Conservation (phyloP, 208 protist species). For the Acanthamoeba sp. region DNA sequence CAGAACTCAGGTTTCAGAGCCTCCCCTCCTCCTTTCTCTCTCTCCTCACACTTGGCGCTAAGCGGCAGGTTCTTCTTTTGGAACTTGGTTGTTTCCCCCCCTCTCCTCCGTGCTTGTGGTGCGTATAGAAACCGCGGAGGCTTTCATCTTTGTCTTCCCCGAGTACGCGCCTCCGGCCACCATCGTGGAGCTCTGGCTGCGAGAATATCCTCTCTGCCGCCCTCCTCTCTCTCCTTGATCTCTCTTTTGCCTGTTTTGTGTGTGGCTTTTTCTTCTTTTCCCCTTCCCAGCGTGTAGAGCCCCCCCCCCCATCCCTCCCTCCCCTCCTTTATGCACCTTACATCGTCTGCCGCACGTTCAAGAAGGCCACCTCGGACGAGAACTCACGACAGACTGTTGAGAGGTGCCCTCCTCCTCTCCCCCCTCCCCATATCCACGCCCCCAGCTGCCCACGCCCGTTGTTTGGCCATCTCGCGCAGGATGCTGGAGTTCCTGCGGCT, state of each 20-base stretch:
- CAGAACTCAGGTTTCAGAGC: not conserved
- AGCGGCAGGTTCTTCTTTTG: too few species aligned
- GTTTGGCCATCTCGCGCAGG: not conserved
- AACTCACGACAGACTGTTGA: too few species aligned
- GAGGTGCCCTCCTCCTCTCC: not conserved
- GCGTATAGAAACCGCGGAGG: conserved; percentile 5
- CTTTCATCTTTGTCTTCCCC: not conserved
- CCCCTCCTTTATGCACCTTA: too few species aligned
- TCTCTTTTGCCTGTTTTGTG: too few species aligned
- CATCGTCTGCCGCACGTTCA: not conserved
- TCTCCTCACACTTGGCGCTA: too few species aligned
- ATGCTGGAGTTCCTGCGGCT: not conserved
- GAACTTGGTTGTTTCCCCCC: too few species aligned
- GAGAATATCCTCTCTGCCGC: conserved; percentile 33
- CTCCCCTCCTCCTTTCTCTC: not conserved
- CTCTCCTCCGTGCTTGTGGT: too few species aligned
- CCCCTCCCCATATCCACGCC: not conserved
- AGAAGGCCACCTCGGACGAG: too few species aligned
- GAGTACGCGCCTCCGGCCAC: not conserved
- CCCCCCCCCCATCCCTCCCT: too few species aligned
- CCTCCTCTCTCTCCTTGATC: not conserved
- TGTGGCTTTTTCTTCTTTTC: not conserved
- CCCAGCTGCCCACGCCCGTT: too few species aligned
- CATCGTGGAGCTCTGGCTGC: not conserved
- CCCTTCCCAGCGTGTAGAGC: not conserved